Base-by-base conservation (phyloP, 2,329 filamentous ascomycete species). In the Coniella vitis region DNA sequence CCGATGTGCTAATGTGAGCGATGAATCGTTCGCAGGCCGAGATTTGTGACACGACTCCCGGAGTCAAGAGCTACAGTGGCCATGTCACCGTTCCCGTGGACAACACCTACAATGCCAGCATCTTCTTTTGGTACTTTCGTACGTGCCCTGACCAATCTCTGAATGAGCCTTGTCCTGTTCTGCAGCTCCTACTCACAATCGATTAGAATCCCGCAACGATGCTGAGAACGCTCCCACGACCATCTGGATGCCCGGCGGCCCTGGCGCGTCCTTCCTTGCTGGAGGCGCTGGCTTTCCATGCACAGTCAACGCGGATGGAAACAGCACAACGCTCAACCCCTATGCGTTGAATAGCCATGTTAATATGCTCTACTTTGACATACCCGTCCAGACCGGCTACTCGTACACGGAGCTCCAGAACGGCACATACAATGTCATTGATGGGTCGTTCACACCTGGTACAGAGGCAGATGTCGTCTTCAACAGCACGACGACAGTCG, bases 351-450 rank as follows among this genome's bases (percentile, higher is more conserved):
- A 78, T 52, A 77, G 79, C 55, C 71, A 76, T 20, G 76, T 74
- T 54, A 85, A 85, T 55, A 78, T 86, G 73, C 74, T 87, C 14
- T 87, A 84, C 63, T 78, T 87, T 56, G 83, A 87, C 56, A 77
- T 87, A 61, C 84, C 68, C 4, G 61, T 67, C 55, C 63, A 61
- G 40, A 55, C 58, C 7, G 66, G 65, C 12, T 68, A 59, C 51
- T 64, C 61, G 7, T 66, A 64, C 40, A 55, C 56, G 14, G 53
- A 54, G 4, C 45, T 48, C 1, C 56, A 51, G n/a, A 52, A 56
- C 36, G 60, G 58, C 19, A 52, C 56, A 2, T 42, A 58, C 37
- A 49, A 58, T 21, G 22, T 57, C 4, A 16, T 55, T 19, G 54
- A 46, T 1, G 46, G 43, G 10, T 39, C 54, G 16, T 56, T 58